These are phyloP conservation scores for Pyricularia sp. DNA, from an alignment of 2,329 filamentous ascomycete genomes.

Conservation along the genomic window DNA sequence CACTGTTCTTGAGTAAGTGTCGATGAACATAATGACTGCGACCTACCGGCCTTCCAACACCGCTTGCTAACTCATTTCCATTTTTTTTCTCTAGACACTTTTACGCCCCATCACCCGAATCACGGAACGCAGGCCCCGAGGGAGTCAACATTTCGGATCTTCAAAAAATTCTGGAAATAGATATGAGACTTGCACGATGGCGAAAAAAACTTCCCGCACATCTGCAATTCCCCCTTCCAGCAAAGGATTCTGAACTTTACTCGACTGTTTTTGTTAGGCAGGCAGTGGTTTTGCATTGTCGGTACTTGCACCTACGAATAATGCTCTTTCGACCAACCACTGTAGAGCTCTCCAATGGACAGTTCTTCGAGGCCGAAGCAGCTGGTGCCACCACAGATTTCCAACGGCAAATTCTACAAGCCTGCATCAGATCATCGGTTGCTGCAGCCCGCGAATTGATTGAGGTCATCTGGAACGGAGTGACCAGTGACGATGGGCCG, in stretches of 20 bases:
- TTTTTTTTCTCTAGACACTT: neutral
- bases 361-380: neutral
- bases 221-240: neutral
- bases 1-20: neutral
- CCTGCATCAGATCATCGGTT: neutral
- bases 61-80: neutral
- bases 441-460: constrained; percentile 3
- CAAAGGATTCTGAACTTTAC: neutral
- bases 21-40: neutral
- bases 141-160: neutral
- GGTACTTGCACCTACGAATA: constrained; percentile 2
- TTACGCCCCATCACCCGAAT: neutral
- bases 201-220: neutral
- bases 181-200: neutral
- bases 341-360: neutral
- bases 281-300: neutral
- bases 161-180: constrained; percentile 1
- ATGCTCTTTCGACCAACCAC: constrained; percentile 3
- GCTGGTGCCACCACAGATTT: neutral
- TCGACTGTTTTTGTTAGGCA: neutral
- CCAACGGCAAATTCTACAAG: neutral
- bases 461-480: neutral
- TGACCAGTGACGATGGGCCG: neutral
- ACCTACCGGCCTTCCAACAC: neutral
- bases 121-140: neutral